phyloP scores from a whole-genome alignment of 148 eudicot genomes.

The Talinum fruticosum region DNA sequence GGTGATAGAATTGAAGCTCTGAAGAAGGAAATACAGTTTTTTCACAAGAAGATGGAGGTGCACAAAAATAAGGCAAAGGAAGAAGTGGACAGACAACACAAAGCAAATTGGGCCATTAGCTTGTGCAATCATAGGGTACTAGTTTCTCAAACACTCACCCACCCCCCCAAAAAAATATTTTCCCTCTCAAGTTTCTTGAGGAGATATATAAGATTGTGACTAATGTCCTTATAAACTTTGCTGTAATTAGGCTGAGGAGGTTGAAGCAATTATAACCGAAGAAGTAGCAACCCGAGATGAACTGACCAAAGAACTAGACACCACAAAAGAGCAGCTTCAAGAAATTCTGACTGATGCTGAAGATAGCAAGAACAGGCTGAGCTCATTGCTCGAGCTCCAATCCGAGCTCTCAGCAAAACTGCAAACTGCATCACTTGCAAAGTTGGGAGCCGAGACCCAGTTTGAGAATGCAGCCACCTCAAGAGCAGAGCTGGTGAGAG shows the following conservation, averaged over 20 bases:
- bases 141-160: not conserved
- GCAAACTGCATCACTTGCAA: constrained; percentile 39
- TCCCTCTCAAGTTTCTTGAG: not conserved
- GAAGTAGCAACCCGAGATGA: constrained; percentile 41
- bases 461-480: constrained; percentile 39
- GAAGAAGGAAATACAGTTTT: constrained; percentile 35
- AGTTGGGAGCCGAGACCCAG: constrained; percentile 41
- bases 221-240: not conserved
- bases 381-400: constrained; percentile 52
- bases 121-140: constrained; percentile 59
- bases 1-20: constrained; percentile 41
- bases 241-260: constrained; percentile 46
- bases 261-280: constrained; percentile 38
- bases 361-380: constrained; percentile 55
- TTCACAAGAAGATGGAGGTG: constrained; percentile 27
- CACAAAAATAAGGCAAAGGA: constrained; percentile 40
- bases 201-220: not conserved
- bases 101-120: constrained; percentile 66
- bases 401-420: constrained; percentile 61
- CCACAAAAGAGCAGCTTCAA: constrained; percentile 41
- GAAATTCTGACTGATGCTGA: constrained; percentile 49
- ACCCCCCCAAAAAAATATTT: too few relatives aligned
- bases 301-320: constrained; percentile 45
- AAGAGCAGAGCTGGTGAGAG: constrained; percentile 46
- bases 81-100: constrained; percentile 51